Base-by-base conservation (phyloP, 257 asterid species). In the Cinchona pubescens region DNA sequence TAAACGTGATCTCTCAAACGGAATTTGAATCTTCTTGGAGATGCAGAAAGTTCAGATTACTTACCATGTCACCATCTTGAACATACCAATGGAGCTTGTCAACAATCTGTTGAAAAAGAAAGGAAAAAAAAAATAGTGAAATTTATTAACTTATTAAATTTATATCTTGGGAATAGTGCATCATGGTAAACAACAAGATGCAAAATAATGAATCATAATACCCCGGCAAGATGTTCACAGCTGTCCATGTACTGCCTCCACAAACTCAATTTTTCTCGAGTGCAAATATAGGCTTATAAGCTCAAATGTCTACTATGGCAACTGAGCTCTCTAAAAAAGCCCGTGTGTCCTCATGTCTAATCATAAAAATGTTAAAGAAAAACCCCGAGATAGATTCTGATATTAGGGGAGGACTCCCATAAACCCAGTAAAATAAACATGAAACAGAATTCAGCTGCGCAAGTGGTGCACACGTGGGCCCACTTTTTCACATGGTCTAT, bases 31-130 rank as follows among this genome's bases (percentile, higher is more conserved):
- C 62, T 56, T 56, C 30, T 16, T 34, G 27, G 11, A 56, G 69
- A 27, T 1, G 35, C 12, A 25, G 75, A 23, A 37, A 66, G 65
- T 42, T 25, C 60, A 72, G 69, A 49, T 66, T 23, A 49, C 53
- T 79, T 88, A 95, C 99, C 97, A 75, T 91, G 87, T 95, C 98
- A 72, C 89, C 94, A 49, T 92, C 96, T 86, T 82, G 82, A 75
- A 87, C 76, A 83, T 95, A 95, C 87, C 90, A 91, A 65, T 86
- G 92, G 71, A 95, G 94, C 85, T 84, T 81, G 84, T 92, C 89
- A 51, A 83, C 94, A 71, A 92, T 85, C 99, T 95, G 98, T 89
- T 84, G n/a, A n/a, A n/a, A n/a, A n/a, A n/a, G n/a, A n/a, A n/a
- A n/a, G n/a, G n/a, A n/a, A n/a, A n/a, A n/a, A n/a, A n/a, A n/a